Percentiles rank a stretch among this genome's conserved stretches.
Evolutionary conservation across 1,284 basidiomycete species (phyloP).

Genomic region (Ganoderma lingzhi): DNA sequence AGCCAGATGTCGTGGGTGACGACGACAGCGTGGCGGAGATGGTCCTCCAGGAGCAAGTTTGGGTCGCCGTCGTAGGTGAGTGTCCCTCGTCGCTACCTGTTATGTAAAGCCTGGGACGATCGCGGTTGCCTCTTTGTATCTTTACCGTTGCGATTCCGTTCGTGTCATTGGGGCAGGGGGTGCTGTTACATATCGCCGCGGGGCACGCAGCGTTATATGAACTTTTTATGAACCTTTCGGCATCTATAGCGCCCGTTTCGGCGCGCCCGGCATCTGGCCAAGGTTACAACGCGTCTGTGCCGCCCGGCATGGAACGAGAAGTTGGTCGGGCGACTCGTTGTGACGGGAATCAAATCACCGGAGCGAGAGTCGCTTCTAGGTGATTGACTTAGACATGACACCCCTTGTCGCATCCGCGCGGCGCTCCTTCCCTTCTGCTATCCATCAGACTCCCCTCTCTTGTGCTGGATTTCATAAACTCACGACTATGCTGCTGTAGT

Average conservation of each 20-base stretch:
- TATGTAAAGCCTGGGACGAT: too few relatives aligned
- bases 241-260: slow-evolving; percentile 6
- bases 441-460: neutral
- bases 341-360: slow-evolving; percentile 3
- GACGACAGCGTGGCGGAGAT: slow-evolving; percentile 41
- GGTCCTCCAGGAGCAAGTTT: slow-evolving; percentile 43
- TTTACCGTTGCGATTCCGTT: too few relatives aligned
- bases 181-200: neutral
- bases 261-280: slow-evolving; percentile 4
- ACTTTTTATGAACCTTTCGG: slow-evolving; percentile 10
- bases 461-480: neutral
- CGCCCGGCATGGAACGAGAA: slow-evolving; percentile 3
- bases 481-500: slow-evolving; percentile 32
- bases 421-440: neutral
- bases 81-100: slow-evolving; percentile 1
- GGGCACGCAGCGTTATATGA: neutral
- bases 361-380: neutral
- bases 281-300: neutral
- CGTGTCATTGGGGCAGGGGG: neutral
- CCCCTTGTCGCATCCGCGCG: too few relatives aligned
- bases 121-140: neutral
- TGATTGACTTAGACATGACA: too few relatives aligned
- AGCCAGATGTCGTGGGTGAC: slow-evolving; percentile 33
- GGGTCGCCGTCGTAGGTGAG: slow-evolving; percentile 48
- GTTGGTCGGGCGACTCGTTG: neutral